phyloP scores from a whole-genome alignment of 2,329 filamentous ascomycete species.

The Nannizziopsis barbatae region DNA sequence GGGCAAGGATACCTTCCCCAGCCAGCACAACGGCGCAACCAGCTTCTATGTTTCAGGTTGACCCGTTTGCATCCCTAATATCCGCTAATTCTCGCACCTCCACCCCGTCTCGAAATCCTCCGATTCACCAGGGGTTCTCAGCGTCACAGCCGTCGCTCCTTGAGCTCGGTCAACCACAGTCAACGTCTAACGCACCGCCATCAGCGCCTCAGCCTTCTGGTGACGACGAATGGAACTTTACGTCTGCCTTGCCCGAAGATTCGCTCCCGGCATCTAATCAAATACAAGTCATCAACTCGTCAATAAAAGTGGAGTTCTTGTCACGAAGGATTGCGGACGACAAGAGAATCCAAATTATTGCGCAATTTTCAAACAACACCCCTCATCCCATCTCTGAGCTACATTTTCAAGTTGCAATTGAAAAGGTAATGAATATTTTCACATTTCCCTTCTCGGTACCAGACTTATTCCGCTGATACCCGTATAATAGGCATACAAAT shows the following conservation, averaged over 20 bases:
- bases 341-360: slow-evolving; percentile 56
- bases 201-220: slow-evolving; percentile 38
- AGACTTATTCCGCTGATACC: neutral
- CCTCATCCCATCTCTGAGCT: slow-evolving; percentile 61
- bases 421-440: slow-evolving; percentile 53
- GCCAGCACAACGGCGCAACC: slow-evolving; percentile 24
- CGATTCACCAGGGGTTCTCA: slow-evolving; percentile 17
- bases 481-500: slow-evolving; percentile 56
- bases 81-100: slow-evolving; percentile 42
- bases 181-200: slow-evolving; percentile 19
- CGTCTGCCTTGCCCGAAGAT: slow-evolving; percentile 64
- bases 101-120: slow-evolving; percentile 28
- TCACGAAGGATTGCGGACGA: slow-evolving; percentile 48
- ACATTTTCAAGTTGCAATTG: slow-evolving; percentile 85
- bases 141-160: slow-evolving; percentile 25
- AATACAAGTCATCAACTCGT: slow-evolving; percentile 57
- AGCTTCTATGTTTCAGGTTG: slow-evolving; percentile 33
- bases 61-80: slow-evolving; percentile 51
- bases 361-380: slow-evolving; percentile 75
- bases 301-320: slow-evolving; percentile 61
- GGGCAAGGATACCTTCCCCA: slow-evolving; percentile 39
- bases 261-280: slow-evolving; percentile 51
- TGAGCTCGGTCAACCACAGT: slow-evolving; percentile 22
- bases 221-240: slow-evolving; percentile 92
- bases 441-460: slow-evolving; percentile 4